A percentile compares a stretch with the other conserved stretches of the same genome.
Conservation (phyloP, 768 basidiomycete species). For the Pulveroboletus sp. region DNA sequence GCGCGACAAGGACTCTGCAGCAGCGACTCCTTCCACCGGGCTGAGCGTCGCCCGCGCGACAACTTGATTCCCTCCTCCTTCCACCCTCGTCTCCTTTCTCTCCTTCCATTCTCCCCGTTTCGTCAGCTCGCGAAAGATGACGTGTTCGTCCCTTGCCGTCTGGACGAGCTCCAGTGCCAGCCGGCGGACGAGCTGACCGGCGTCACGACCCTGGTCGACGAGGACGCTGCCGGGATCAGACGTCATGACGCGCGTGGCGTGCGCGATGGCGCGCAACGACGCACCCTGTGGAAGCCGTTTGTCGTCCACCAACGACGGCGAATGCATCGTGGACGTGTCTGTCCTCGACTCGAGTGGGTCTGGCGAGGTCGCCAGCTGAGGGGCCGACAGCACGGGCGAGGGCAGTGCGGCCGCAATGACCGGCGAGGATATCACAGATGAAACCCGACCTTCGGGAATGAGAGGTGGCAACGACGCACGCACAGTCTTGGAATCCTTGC, state of each 20-base stretch:
- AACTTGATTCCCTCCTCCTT: constrained; percentile 26
- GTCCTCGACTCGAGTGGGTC: constrained; percentile 22
- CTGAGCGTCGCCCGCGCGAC: constrained; percentile 44
- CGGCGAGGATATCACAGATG: constrained; percentile 21
- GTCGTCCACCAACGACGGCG: constrained; percentile 25
- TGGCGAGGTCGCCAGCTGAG: constrained; percentile 26
- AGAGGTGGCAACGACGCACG: constrained; percentile 12
- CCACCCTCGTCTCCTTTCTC: constrained; percentile 23
- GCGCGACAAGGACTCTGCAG: constrained; percentile 43
- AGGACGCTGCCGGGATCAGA: constrained; percentile 72
- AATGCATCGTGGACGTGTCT: constrained; percentile 28
- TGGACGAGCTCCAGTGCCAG: constrained; percentile 67
- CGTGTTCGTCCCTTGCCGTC: constrained; percentile 60
- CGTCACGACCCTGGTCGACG: constrained; percentile 63
- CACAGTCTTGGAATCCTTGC: constrained; percentile 18
- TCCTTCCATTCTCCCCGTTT: constrained; percentile 49
- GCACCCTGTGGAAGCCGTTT: constrained; percentile 51
- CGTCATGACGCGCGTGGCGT: constrained; percentile 87
- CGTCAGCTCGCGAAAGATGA: constrained; percentile 37
- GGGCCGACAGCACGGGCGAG: constrained; percentile 19
- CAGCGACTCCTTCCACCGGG: constrained; percentile 39
- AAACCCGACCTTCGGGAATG: constrained; percentile 9
- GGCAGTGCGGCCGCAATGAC: constrained; percentile 13
- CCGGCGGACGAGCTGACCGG: constrained; percentile 52
- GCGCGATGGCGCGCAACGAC: constrained; percentile 69